Evolutionary conservation across 2,329 filamentous ascomycete species (phyloP).

Genomic region (Fusarium falciforme): DNA sequence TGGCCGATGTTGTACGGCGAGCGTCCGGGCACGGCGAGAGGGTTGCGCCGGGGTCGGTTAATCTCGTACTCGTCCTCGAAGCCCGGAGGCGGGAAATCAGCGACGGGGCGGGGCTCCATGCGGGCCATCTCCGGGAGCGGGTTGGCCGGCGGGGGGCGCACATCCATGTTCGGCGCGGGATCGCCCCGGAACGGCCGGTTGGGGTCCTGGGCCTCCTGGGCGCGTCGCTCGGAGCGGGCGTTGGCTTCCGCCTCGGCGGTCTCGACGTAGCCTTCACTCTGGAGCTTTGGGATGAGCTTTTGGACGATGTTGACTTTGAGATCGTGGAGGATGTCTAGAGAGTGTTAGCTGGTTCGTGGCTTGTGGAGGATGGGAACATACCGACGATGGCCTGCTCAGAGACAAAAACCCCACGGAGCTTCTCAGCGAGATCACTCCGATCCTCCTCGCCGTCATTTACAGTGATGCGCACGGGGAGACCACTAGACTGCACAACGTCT

Average conservation of each 20-base stretch:
- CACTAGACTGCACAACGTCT: conserved; percentile 76
- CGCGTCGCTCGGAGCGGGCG: conserved; percentile 54
- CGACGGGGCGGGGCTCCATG: conserved; percentile 71
- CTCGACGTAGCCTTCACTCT: conserved; percentile 84
- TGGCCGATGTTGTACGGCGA: conserved; percentile 80
- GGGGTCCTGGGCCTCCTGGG: conserved; percentile 53
- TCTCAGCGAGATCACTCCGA: conserved; percentile 59
- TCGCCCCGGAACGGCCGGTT: conserved; percentile 50
- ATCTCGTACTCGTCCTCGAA: conserved; percentile 96
- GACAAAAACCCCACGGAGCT: conserved; percentile 75
- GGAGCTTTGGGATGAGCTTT: conserved; percentile 80
- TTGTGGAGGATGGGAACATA: conserved; percentile 28
- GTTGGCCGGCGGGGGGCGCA: conserved; percentile 74
- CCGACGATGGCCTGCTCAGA: conserved; percentile 73
- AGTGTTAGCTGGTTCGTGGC: neutral
- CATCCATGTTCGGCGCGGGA: conserved; percentile 66
- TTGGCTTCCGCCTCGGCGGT: conserved; percentile 56
- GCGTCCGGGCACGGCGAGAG: conserved; percentile 54
- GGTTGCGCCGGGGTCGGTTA: conserved; percentile 64
- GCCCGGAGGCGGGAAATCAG: conserved; percentile 84
- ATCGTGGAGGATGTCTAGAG: conserved; percentile 71
- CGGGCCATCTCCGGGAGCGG: conserved; percentile 69
- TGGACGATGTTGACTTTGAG: conserved; percentile 86
- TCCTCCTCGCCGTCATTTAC: conserved; percentile 60
- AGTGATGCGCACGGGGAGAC: conserved; percentile 67